These are phyloP conservation scores for Alternaria rosae DNA, from an alignment of 2,329 filamentous ascomycete species.

Conservation along the genomic window DNA sequence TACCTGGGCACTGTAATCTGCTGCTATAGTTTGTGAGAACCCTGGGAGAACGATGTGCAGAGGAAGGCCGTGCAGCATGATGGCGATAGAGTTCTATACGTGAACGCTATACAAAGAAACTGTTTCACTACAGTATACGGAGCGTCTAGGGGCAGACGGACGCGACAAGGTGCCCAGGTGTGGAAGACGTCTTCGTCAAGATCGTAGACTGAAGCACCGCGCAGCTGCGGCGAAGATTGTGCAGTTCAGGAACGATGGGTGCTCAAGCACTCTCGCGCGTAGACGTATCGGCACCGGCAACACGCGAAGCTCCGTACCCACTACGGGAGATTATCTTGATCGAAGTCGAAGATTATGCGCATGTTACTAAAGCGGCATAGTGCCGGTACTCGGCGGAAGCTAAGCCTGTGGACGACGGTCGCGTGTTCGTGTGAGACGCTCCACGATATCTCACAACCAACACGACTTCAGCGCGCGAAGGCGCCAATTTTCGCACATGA, in stretches of 20 bases:
- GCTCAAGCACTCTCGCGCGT: not conserved
- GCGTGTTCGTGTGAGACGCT: not conserved
- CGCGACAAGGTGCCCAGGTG: not conserved
- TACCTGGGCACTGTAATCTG: not conserved
- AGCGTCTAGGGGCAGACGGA: not conserved
- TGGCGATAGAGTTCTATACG: not conserved
- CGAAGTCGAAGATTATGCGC: not conserved
- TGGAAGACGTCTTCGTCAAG: not conserved
- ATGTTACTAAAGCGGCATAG: not conserved
- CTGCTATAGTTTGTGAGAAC: not conserved
- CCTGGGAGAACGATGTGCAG: not conserved
- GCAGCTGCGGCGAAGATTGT: not conserved
- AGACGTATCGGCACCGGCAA: not conserved
- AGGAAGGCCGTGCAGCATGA: not conserved
- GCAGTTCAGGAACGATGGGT: not conserved
- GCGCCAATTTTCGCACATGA: not conserved
- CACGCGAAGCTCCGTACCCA: not conserved
- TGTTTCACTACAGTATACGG: not conserved
- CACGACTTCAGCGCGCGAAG: not conserved
- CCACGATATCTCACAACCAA: not conserved
- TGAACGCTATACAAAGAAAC: not conserved
- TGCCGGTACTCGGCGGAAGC: conserved; percentile 11
- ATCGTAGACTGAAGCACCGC: not conserved
- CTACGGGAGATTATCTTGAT: not conserved
- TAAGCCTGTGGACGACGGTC: conserved; percentile 3